Percentiles rank a stretch among this genome's conserved stretches.
Conservation (phyloP, 2,329 filamentous ascomycete species). For the Talaromyces atroroseus region DNA sequence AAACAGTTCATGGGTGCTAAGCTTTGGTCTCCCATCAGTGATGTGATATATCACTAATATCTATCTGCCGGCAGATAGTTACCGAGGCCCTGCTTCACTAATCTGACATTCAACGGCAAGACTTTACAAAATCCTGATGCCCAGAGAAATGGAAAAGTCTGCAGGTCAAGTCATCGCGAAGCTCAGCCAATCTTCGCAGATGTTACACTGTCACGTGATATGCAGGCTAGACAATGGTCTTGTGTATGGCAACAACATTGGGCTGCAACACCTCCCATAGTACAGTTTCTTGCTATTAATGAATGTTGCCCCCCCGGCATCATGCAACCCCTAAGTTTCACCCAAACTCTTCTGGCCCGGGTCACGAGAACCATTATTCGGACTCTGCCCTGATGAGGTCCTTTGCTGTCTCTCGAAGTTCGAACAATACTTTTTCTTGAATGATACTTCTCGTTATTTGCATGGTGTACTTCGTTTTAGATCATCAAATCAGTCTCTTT, state of each 20-base stretch:
- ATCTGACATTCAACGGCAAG: too few species aligned
- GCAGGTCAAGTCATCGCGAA: too few species aligned
- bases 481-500: not conserved
- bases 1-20: too few species aligned
- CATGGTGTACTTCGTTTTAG: not conserved
- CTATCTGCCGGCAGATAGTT: too few species aligned
- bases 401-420: not conserved
- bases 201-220: not conserved
- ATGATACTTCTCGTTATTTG: not conserved
- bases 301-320: not conserved
- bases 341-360: not conserved
- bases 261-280: conserved; percentile 13
- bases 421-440: not conserved
- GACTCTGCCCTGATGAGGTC: not conserved
- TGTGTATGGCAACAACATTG: conserved; percentile 15
- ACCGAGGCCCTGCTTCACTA: too few species aligned
- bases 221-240: conserved; percentile 4
- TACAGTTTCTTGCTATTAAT: not conserved
- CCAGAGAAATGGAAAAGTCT: too few species aligned
- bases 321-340: not conserved
- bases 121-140: too few species aligned
- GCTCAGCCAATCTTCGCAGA: not conserved
- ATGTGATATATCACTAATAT: too few species aligned
- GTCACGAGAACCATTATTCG: not conserved
- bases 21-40: too few species aligned